These are phyloP conservation scores for Dissophora globulifera DNA, from an alignment of 192 early-diverging fungal species.

Conservation along the genomic window DNA sequence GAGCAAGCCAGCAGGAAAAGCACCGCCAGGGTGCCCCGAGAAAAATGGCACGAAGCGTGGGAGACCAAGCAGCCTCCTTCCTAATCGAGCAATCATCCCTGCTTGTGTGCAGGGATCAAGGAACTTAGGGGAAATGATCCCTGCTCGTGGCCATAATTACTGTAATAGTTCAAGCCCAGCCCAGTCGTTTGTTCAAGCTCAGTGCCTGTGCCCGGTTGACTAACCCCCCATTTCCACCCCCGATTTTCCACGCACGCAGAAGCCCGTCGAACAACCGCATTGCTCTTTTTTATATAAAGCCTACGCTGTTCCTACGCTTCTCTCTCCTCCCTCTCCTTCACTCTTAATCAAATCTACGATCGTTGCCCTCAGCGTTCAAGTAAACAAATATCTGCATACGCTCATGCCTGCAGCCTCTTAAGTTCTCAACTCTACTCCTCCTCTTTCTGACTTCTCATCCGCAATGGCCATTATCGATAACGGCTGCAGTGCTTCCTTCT, in stretches of 20 bases:
- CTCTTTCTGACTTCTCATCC: neutral
- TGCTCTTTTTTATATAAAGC: neutral
- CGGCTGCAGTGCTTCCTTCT: no score
- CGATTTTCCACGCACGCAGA: no score
- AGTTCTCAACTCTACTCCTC: no score
- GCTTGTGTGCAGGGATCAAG: neutral
- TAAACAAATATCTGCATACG: no score
- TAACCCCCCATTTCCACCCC: no score
- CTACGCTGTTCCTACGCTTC: neutral
- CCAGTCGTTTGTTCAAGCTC: constrained; percentile 4
- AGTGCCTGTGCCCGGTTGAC: no score
- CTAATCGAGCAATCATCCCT: constrained; percentile 36
- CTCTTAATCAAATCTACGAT: no score
- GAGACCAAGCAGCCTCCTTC: constrained; percentile 29
- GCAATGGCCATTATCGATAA: no score
- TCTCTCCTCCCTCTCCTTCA: neutral
- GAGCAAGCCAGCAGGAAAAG: no score
- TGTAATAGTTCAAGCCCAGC: constrained; percentile 18
- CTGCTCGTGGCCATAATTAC: neutral
- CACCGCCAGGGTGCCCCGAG: neutral
- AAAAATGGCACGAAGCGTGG: constrained; percentile 22
- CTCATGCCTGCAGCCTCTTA: no score
- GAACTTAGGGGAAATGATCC: constrained; percentile 34
- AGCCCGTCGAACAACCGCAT: neutral
- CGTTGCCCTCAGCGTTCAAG: no score